Evolutionary conservation across 768 basidiomycete genomes (phyloP).

Genomic region (Russula olivacea): DNA sequence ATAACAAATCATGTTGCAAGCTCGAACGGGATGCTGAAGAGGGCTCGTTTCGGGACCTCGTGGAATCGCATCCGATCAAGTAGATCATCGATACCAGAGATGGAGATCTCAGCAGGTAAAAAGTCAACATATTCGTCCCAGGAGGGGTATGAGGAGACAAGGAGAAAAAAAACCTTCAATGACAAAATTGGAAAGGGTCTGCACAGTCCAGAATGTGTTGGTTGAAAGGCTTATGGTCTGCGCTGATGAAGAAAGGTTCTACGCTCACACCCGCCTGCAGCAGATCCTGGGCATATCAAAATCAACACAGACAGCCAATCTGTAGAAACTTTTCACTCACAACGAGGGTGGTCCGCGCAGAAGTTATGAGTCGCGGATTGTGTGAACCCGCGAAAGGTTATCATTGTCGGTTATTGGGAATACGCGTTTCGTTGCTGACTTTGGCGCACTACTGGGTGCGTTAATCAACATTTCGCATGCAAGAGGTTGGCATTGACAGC

Average conservation of each 20-base stretch:
- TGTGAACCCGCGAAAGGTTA: constrained; percentile 50
- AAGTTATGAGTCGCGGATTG: constrained; percentile 56
- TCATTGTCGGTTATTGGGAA: constrained; percentile 93
- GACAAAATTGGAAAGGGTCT: constrained; percentile 27
- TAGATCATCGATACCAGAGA: constrained; percentile 71
- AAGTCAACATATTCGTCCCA: constrained; percentile 45
- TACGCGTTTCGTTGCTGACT: constrained; percentile 86
- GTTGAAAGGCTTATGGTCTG: constrained; percentile 61
- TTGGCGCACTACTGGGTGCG: constrained; percentile 53
- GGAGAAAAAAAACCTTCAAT: constrained; percentile 6
- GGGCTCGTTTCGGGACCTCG: constrained; percentile 76
- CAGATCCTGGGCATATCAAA: constrained; percentile 53
- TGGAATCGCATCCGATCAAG: constrained; percentile 75
- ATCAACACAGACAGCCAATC: background rate
- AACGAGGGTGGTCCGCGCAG: constrained; percentile 64
- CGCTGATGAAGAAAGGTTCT: constrained; percentile 87
- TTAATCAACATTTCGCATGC: background rate
- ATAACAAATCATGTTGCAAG: constrained; percentile 70
- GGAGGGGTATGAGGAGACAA: constrained; percentile 49
- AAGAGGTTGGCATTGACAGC: constrained; percentile 23
- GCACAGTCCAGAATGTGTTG: constrained; percentile 68
- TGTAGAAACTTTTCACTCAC: constrained; percentile 36
- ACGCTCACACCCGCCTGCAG: constrained; percentile 70
- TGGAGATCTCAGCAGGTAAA: constrained; percentile 66
- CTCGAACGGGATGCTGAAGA: constrained; percentile 76